Evolutionary conservation across 2,329 filamentous ascomycete species (phyloP).

Genomic region (Fusarium incarnatum): DNA sequence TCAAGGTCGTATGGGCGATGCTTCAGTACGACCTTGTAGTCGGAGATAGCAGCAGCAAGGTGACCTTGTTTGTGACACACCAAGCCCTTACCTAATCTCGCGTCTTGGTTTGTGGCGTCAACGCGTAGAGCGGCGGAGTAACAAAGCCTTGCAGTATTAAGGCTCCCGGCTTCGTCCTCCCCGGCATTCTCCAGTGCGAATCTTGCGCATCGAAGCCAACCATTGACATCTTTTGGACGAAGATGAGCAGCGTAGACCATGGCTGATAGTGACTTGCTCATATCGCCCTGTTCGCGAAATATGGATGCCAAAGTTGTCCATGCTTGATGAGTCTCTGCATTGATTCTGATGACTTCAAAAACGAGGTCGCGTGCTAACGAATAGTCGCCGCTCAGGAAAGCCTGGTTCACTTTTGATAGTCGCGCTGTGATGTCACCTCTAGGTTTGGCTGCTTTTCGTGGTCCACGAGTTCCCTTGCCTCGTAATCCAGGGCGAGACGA

Average conservation of each 20-base stretch:
- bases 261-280: conserved; percentile 67
- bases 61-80: conserved; percentile 68
- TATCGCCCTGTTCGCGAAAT: conserved; percentile 69
- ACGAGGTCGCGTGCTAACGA: conserved; percentile 68
- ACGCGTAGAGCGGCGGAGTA: conserved; percentile 70
- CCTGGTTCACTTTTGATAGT: conserved; percentile 74
- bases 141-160: conserved; percentile 67
- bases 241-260: conserved; percentile 72
- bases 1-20: conserved; percentile 65
- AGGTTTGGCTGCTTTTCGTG: conserved; percentile 73
- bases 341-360: conserved; percentile 74
- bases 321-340: conserved; percentile 73
- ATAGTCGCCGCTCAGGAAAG: conserved; percentile 72
- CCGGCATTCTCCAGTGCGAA: conserved; percentile 65
- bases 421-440: conserved; percentile 77
- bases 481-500: conserved; percentile 39
- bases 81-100: conserved; percentile 69
- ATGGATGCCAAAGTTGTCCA: conserved; percentile 73
- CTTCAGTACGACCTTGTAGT: conserved; percentile 67
- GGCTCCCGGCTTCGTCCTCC: conserved; percentile 60
- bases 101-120: conserved; percentile 67
- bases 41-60: conserved; percentile 63
- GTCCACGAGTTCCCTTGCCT: conserved; percentile 56
- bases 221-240: conserved; percentile 68
- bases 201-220: conserved; percentile 70